Conservation (phyloP, 352 stramenopile genomes). For the Phytophthora brassicae region DNA sequence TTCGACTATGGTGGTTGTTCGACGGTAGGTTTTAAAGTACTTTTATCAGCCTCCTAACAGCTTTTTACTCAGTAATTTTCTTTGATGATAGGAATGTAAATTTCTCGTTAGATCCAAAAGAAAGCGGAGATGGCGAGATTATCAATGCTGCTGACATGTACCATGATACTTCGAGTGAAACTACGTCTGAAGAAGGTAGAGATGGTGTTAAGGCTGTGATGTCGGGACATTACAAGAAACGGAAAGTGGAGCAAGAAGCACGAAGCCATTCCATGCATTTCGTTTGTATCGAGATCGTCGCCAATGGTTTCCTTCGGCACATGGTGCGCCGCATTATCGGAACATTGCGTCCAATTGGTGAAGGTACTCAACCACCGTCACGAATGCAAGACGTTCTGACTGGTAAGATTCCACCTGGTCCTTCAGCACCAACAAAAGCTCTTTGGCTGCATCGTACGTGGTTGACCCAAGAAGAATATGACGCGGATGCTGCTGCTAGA, state of each 20-base stretch:
- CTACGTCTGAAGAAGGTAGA: conserved; percentile 10
- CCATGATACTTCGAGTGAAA: conserved; percentile 10
- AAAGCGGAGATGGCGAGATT: conserved; percentile 58
- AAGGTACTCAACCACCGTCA: conserved; percentile 54
- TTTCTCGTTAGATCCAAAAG: conserved; percentile 65
- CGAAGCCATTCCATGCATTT: conserved; percentile 52
- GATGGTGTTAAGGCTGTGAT: conserved; percentile 15
- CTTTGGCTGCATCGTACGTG: conserved; percentile 87
- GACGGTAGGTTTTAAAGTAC: conserved; percentile 44
- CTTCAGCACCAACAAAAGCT: conserved; percentile 75
- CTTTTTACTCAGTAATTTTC: background rate
- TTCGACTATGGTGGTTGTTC: conserved; percentile 58
- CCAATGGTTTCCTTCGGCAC: conserved; percentile 84
- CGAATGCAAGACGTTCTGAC: conserved; percentile 73
- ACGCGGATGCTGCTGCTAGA: conserved; percentile 44
- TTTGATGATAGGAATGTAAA: conserved; percentile 51
- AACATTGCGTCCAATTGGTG: conserved; percentile 75
- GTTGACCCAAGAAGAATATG: conserved; percentile 76
- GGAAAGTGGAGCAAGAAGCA: conserved; percentile 28
- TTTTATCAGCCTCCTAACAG: background rate
- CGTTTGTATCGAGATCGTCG: conserved; percentile 81
- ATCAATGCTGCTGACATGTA: conserved; percentile 45
- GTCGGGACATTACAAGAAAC: conserved; percentile 43
- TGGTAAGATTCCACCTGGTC: conserved; percentile 49
- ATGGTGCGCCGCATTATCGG: conserved; percentile 88